A percentile compares a stretch with the other conserved stretches of the same genome.
Evolutionary conservation across 306 rosid species (phyloP).

Genomic region (Phaseolus lunatus): DNA sequence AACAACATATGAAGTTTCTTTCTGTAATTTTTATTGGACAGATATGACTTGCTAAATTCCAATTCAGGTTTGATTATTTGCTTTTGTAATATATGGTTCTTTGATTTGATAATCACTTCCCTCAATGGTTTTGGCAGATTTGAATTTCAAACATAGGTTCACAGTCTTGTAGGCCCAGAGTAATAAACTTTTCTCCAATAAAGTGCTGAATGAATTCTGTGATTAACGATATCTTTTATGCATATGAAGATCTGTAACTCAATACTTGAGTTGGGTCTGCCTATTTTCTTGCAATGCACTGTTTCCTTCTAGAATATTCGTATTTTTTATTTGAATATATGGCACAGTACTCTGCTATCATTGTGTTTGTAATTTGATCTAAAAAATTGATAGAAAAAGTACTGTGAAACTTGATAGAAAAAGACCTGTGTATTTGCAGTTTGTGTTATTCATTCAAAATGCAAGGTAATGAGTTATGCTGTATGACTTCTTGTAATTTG

Average conservation of each 20-base stretch:
- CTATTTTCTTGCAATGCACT: neutral
- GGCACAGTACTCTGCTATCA: slow-evolving; percentile 12
- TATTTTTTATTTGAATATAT: neutral
- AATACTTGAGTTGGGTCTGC: slow-evolving; percentile 10
- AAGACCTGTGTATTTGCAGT: neutral
- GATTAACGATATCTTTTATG: slow-evolving; percentile 20
- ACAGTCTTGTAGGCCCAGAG: neutral
- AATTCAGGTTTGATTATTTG: slow-evolving; percentile 2
- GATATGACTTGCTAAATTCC: neutral
- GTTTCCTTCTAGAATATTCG: neutral
- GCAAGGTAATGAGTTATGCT: slow-evolving; percentile 17
- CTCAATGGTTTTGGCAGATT: neutral
- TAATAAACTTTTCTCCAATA: neutral
- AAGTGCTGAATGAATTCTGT: slow-evolving; percentile 15
- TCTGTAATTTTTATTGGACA: slow-evolving; percentile 7
- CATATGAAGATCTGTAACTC: neutral
- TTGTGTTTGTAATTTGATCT: slow-evolving; percentile 4
- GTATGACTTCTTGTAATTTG: neutral
- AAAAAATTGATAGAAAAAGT: neutral
- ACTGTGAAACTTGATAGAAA: neutral
- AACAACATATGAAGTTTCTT: slow-evolving; percentile 13
- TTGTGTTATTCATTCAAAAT: neutral
- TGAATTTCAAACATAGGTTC: slow-evolving; percentile 9
- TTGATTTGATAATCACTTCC: neutral
- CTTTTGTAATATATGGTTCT: neutral